phyloP scores from a whole-genome alignment of 2,329 filamentous ascomycete species.

The Penicillium vulpinum region DNA sequence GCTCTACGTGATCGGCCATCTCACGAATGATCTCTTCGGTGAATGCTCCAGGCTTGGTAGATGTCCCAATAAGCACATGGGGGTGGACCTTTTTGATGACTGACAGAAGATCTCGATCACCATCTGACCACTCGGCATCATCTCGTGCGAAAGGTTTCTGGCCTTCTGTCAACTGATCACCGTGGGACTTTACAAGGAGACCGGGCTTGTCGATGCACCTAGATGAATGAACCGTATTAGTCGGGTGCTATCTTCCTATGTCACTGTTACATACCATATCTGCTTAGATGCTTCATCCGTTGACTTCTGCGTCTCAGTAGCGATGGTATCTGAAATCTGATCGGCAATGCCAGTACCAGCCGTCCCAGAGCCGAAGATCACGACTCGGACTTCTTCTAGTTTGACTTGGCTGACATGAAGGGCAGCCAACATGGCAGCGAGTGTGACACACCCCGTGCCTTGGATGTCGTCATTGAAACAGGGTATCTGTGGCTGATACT shows the following conservation, averaged over 20 bases:
- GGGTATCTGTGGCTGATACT: conserved; percentile 69
- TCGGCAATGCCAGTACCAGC: conserved; percentile 85
- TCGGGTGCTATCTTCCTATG: not conserved
- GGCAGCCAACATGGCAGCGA: conserved; percentile 77
- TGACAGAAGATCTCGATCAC: conserved; percentile 60
- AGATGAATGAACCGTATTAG: conserved; percentile 1
- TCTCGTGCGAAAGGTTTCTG: conserved; percentile 68
- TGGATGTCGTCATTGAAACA: conserved; percentile 94
- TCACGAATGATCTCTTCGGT: conserved; percentile 71
- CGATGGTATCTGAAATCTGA: conserved; percentile 77
- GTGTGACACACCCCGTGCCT: conserved; percentile 82
- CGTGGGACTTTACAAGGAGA: conserved; percentile 65
- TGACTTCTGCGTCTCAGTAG: conserved; percentile 63
- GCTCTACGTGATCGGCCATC: conserved; percentile 71
- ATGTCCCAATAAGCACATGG: conserved; percentile 81
- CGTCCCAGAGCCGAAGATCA: conserved; percentile 78
- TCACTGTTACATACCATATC: conserved; percentile 62
- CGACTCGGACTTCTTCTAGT: conserved; percentile 67
- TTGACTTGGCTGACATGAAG: conserved; percentile 67
- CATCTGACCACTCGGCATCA: conserved; percentile 61
- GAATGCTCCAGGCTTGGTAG: conserved; percentile 74
- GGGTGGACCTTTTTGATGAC: conserved; percentile 72
- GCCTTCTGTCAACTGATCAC: conserved; percentile 62
- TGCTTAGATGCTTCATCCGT: conserved; percentile 75
- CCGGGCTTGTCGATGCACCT: conserved; percentile 83